Evolutionary conservation across 2,329 filamentous ascomycete species (phyloP).

Genomic region (Ramichloridium luteum): DNA sequence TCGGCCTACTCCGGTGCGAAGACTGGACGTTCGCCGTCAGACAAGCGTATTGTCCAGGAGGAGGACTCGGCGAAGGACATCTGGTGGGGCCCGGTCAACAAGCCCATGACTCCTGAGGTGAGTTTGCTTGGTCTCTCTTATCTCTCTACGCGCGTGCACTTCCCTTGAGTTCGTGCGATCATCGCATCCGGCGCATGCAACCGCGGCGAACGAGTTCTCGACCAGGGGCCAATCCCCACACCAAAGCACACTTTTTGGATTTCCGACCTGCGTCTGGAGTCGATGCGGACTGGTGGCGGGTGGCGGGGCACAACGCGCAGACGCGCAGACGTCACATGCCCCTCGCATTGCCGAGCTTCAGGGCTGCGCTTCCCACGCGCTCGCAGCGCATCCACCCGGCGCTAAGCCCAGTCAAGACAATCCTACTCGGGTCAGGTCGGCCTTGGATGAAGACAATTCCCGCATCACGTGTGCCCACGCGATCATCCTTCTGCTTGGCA

Average conservation of each 20-base stretch:
- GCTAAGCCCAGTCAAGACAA: too few species aligned
- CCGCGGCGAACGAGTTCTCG: too few species aligned
- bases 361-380: too few species aligned
- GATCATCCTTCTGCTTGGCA: conserved; percentile 1
- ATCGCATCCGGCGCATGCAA: too few species aligned
- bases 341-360: background rate
- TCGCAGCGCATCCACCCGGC: too few species aligned
- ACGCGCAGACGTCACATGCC: conserved; percentile 7
- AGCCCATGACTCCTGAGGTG: conserved; percentile 95
- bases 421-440: too few species aligned
- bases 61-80: conserved; percentile 76
- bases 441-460: too few species aligned
- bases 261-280: background rate
- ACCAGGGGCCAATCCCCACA: too few species aligned
- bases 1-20: conserved; percentile 97
- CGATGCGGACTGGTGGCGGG: background rate
- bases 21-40: conserved; percentile 89
- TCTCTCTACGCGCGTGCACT: too few species aligned
- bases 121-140: too few species aligned
- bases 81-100: conserved; percentile 99
- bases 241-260: background rate
- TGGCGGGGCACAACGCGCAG: conserved; percentile 6
- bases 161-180: too few species aligned
- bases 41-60: conserved; percentile 97
- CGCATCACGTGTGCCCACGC: too few species aligned